Evolutionary conservation across 2,329 filamentous ascomycete species (phyloP).

Genomic region (Pyrenophora tritici-repentis): DNA sequence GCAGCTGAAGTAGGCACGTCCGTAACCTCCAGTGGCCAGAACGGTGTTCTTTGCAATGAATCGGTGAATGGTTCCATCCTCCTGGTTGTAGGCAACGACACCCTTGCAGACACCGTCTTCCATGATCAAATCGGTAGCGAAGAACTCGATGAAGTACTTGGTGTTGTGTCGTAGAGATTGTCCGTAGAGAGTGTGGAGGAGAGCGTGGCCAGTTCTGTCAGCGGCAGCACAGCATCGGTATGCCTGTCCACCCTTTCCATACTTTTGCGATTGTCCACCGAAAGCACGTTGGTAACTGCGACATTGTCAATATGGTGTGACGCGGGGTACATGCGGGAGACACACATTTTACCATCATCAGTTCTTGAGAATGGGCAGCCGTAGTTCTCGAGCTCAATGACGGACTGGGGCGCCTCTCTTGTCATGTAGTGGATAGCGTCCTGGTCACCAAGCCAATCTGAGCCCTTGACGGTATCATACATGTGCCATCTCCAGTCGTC

Average conservation of each 20-base stretch:
- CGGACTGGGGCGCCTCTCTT: conserved; percentile 85
- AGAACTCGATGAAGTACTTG: conserved; percentile 99
- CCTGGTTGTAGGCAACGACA: conserved; percentile 97
- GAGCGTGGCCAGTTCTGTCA: conserved; percentile 94
- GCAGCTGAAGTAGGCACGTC: conserved; percentile 97
- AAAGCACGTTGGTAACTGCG: conserved; percentile 92
- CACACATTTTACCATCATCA: conserved; percentile 89
- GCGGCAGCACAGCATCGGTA: conserved; percentile 97
- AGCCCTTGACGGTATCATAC: conserved; percentile 98
- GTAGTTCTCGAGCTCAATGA: conserved; percentile 96
- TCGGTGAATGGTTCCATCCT: conserved; percentile 95
- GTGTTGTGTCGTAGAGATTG: conserved; percentile 97
- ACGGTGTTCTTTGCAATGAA: conserved; percentile 98
- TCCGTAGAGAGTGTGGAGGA: conserved; percentile 97
- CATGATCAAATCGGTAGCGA: conserved; percentile 96
- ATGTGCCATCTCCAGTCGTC: conserved; percentile 99
- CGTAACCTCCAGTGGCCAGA: conserved; percentile 94
- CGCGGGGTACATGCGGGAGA: not conserved
- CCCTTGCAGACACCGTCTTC: conserved; percentile 95
- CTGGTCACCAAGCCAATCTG: conserved; percentile 96
- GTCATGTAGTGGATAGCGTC: conserved; percentile 99
- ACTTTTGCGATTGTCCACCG: conserved; percentile 95
- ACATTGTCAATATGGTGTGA: conserved; percentile 16
- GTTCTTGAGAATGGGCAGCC: conserved; percentile 96
- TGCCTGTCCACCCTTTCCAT: conserved; percentile 94